Evolutionary conservation across 179 eudicot genomes (phyloP), one percentile per base, ranked within the genome.

Genomic region (Nepenthes alata): DNA sequence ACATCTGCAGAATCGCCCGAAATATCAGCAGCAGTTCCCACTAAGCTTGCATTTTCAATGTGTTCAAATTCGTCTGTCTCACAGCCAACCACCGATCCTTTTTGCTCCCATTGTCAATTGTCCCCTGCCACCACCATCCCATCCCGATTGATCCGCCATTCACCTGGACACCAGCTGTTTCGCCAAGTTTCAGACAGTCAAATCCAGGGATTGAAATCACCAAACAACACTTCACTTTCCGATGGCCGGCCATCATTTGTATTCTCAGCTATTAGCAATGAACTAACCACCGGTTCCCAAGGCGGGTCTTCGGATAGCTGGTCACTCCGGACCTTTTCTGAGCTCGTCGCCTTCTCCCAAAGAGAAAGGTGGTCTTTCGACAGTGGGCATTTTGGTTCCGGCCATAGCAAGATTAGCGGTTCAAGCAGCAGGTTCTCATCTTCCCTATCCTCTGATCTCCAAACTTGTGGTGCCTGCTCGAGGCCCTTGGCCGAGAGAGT

Each of bases 401-500:
- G 75, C 37, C 69, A 65, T 53, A 68, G 70, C 69, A 81, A 81
- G 75, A 61, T 77, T 16, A 67, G 78, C 53, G 84, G 78, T 48
- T 79, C 81, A 55, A 82, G 84, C 74, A 72, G 82, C 57, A 64
- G 82, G 63, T 72, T 76, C 58, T 82, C 86, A 6, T 75, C 55
- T 57, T 82, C 86, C 45, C 80, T 80, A 47, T 70, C 82, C 3
- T 55, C 58, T 36, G 91, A 91, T 70, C 74, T 91, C 54, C 84
- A 77, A 71, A 68, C 84, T 51, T 91, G 96, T 77, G 96, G 94
- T 35, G 76, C 87, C 35, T 91, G 97, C 81, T 73, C 77, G 35
- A 88, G 82, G 78, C 78, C 82, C 47, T 61, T 88, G 55, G 73
- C 91, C 36, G 96, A 91, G 72, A 79, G 63, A 68, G 58, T 55